Conservation (phyloP, 2,329 filamentous ascomycete genomes). For the Elsinoe perseae region DNA sequence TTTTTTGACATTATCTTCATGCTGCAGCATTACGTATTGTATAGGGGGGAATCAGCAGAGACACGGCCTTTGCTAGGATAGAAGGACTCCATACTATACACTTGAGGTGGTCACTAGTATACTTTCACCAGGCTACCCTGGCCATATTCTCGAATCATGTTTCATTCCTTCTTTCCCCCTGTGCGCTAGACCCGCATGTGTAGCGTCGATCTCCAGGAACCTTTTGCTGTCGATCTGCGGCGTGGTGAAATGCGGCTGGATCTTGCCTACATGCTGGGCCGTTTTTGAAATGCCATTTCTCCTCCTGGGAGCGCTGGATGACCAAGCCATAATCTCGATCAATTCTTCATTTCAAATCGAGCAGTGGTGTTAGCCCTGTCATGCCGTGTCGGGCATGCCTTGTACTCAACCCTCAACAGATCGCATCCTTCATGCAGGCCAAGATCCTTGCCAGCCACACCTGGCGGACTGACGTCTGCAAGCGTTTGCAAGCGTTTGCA, state of each 20-base stretch:
- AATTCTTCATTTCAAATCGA: not conserved
- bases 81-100: not conserved
- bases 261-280: not conserved
- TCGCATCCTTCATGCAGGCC: not conserved
- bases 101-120: not conserved
- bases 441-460: not conserved
- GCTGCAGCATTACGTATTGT: constrained; percentile 78
- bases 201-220: constrained; percentile 9
- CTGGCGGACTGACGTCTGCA: not conserved
- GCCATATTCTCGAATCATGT: not conserved
- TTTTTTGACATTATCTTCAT: constrained; percentile 83
- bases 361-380: not conserved
- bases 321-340: not conserved
- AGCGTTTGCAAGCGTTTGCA: not conserved
- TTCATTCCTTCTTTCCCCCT: not conserved
- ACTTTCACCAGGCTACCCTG: not conserved
- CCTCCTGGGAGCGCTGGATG: not conserved
- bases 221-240: not conserved
- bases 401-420: not conserved
- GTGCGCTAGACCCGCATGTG: not conserved
- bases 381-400: not conserved
- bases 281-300: not conserved
- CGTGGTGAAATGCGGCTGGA: not conserved
- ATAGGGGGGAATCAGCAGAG: constrained; percentile 34
- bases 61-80: not conserved